Conservation (phyloP, 129 eudicot genomes). For the Sambucus nigra region DNA sequence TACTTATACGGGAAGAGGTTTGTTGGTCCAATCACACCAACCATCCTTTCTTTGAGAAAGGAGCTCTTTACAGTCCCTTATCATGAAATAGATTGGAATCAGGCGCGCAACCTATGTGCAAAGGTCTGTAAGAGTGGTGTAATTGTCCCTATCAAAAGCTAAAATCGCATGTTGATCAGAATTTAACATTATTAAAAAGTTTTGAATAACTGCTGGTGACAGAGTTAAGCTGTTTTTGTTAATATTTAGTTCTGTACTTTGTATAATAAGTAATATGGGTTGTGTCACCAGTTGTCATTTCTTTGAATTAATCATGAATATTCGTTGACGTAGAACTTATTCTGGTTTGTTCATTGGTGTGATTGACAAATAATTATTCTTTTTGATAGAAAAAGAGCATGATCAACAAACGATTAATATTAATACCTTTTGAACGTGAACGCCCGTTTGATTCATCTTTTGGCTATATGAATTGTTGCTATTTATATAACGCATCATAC, state of each 20-base stretch:
- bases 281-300: background rate
- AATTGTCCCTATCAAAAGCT: background rate
- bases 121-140: conserved; percentile 41
- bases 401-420: background rate
- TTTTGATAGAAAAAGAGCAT: too few species aligned
- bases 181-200: background rate
- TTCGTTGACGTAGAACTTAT: background rate
- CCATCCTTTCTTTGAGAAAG: conserved; percentile 63
- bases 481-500: background rate
- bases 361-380: background rate
- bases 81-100: conserved; percentile 80
- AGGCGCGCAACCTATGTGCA: conserved; percentile 85
- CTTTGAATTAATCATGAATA: background rate
- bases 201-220: background rate
- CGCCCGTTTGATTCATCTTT: background rate
- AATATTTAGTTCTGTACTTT: background rate
- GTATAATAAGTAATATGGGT: background rate
- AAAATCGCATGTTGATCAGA: background rate
- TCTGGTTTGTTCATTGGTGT: background rate
- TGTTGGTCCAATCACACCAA: conserved; percentile 85
- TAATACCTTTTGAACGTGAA: background rate
- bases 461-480: background rate
- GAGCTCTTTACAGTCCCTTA: conserved; percentile 78
- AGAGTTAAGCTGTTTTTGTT: background rate
- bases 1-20: conserved; percentile 87